These are phyloP conservation scores for Pseudocercospora fuligena DNA, from an alignment of 2,329 filamentous ascomycete species.

Conservation along the genomic window DNA sequence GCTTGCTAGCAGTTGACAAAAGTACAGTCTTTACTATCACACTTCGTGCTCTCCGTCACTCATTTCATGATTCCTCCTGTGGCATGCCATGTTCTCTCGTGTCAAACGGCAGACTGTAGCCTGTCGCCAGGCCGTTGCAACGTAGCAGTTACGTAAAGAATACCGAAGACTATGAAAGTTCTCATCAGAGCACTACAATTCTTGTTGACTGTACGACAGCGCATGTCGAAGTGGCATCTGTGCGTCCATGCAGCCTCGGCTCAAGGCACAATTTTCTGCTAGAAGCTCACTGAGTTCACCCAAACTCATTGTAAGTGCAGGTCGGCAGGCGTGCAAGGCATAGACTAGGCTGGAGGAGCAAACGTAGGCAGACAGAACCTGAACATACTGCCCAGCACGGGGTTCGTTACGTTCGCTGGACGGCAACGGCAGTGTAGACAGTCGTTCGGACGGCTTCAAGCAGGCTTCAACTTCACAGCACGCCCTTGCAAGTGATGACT, in stretches of 20 bases:
- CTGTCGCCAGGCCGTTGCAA: not conserved
- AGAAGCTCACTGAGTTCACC: not conserved
- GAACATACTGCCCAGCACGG: too few relatives aligned
- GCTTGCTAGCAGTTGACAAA: not conserved
- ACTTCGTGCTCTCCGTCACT: not conserved
- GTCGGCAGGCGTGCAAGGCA: too few relatives aligned
- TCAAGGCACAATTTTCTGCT: not conserved
- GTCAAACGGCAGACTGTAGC: not conserved
- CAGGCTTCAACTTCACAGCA: not conserved
- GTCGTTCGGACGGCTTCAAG: not conserved
- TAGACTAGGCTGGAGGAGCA: not conserved
- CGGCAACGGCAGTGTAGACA: not conserved
- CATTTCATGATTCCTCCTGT: not conserved
- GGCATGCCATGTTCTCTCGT: not conserved
- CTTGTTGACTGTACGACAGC: not conserved
- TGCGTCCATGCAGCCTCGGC: not conserved
- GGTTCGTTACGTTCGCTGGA: not conserved
- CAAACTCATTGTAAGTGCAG: not conserved
- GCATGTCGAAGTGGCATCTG: not conserved
- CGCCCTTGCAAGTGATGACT: not conserved
- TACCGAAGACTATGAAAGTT: not conserved
- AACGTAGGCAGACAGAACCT: not conserved
- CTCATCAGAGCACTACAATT: not conserved
- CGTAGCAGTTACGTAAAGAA: not conserved
- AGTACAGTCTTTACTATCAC: not conserved